phyloP scores from a whole-genome alignment of 2,329 filamentous ascomycete genomes.

The Mariannaea sp. region DNA sequence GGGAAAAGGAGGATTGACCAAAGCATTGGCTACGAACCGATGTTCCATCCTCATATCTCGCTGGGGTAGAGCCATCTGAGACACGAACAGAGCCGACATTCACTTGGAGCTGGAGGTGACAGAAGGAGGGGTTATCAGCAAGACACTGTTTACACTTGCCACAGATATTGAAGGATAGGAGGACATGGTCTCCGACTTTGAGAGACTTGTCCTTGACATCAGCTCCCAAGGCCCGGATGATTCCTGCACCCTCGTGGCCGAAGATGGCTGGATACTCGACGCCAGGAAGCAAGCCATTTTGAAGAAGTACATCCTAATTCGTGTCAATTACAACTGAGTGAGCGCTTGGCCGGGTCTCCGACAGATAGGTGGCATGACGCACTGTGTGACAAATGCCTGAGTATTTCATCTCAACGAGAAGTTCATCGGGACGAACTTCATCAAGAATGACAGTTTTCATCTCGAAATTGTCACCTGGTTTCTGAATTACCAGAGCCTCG shows the following conservation, averaged over 20 bases:
- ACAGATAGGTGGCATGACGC: background rate
- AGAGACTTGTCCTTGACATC: slow-evolving; percentile 12
- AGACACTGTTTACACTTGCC: slow-evolving; percentile 20
- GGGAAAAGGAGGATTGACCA: slow-evolving; percentile 18
- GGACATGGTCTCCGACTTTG: slow-evolving; percentile 15
- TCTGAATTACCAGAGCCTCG: slow-evolving; percentile 13
- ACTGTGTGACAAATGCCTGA: slow-evolving; percentile 20
- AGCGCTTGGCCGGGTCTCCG: no score
- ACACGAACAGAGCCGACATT: slow-evolving; percentile 18
- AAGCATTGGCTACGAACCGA: slow-evolving; percentile 18
- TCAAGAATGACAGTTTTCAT: slow-evolving; percentile 15
- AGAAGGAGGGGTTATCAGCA: slow-evolving; percentile 15
- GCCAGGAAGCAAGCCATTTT: slow-evolving; percentile 10
- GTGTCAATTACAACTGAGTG: background rate
- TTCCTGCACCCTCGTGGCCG: slow-evolving; percentile 18
- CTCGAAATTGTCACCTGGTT: slow-evolving; percentile 13
- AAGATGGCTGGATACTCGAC: slow-evolving; percentile 22
- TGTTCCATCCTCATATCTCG: slow-evolving; percentile 8
- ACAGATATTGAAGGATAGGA: slow-evolving; percentile 21
- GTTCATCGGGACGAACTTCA: slow-evolving; percentile 16
- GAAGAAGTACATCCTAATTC: slow-evolving; percentile 10
- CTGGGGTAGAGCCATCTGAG: slow-evolving; percentile 17
- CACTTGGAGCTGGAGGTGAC: slow-evolving; percentile 16
- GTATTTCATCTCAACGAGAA: slow-evolving; percentile 23
- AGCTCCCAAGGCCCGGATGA: slow-evolving; percentile 8